phyloP scores from a whole-genome alignment of 192 early-diverging fungal genomes.

The Coemansia biformis region DNA sequence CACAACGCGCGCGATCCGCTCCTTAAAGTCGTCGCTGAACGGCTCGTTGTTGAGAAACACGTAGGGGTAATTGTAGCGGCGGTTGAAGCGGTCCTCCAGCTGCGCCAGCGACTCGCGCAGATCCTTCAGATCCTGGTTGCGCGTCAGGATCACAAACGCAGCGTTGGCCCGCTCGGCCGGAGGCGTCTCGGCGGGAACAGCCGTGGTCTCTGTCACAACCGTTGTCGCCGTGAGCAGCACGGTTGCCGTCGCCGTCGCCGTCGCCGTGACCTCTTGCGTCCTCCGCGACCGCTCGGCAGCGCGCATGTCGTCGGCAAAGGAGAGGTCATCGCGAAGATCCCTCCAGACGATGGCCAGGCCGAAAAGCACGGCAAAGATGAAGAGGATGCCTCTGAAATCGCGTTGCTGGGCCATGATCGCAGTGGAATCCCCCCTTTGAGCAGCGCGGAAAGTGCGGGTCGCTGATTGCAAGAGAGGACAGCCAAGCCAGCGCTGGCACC shows the following conservation, averaged over 20 bases:
- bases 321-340: constrained; percentile 41
- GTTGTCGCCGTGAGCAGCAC: constrained; percentile 12
- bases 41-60: constrained; percentile 76
- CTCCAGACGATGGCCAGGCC: constrained; percentile 29
- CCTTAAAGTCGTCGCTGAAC: constrained; percentile 68
- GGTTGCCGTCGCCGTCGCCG: constrained; percentile 12
- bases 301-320: constrained; percentile 33
- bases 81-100: constrained; percentile 73
- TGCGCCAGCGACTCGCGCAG: constrained; percentile 60
- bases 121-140: constrained; percentile 64
- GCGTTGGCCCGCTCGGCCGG: constrained; percentile 51
- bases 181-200: constrained; percentile 45
- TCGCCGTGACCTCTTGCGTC: constrained; percentile 21
- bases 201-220: constrained; percentile 15
- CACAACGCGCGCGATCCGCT: constrained; percentile 45
- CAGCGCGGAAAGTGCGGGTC: not conserved
- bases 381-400: constrained; percentile 26
- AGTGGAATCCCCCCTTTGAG: too few relatives aligned
- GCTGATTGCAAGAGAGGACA: not conserved
- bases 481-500: not conserved
- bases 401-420: constrained; percentile 15
- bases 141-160: constrained; percentile 66
- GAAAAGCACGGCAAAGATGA: constrained; percentile 24
- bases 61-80: constrained; percentile 72
- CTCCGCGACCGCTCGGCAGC: constrained; percentile 24